Evolutionary conservation across 208 protist genomes (phyloP).

Genomic region (Eutreptiella sp.): DNA sequence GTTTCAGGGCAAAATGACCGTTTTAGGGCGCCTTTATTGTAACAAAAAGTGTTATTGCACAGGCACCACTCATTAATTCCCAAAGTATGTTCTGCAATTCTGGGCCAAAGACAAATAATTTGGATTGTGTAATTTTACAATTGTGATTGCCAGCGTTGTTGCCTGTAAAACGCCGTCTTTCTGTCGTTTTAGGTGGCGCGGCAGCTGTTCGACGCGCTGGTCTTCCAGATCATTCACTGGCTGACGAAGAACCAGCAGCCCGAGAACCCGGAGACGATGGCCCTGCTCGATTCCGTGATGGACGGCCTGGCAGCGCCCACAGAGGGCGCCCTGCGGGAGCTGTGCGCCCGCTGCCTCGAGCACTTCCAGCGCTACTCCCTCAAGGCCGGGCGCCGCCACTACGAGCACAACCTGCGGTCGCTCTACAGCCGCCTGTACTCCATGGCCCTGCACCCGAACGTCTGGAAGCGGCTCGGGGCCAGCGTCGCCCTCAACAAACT

Average conservation of each 20-base stretch:
- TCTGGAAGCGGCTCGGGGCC: slow-evolving; percentile 43
- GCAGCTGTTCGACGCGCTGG: slow-evolving; percentile 59
- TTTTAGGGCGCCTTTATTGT: no score
- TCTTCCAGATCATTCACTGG: slow-evolving; percentile 67
- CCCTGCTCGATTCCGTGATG: slow-evolving; percentile 47
- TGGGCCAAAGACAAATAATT: no score
- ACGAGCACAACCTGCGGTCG: slow-evolving; percentile 26
- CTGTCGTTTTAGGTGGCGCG: no score
- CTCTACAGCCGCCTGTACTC: slow-evolving; percentile 48
- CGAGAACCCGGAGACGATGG: slow-evolving; percentile 46
- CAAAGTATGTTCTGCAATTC: no score
- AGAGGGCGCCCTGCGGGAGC: slow-evolving; percentile 42
- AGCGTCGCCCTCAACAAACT: slow-evolving; percentile 36
- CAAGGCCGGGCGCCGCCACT: slow-evolving; percentile 33
- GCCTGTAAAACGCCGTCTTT: no score
- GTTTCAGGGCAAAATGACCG: neutral
- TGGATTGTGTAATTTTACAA: no score
- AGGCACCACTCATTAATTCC: neutral
- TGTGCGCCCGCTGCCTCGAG: slow-evolving; percentile 37
- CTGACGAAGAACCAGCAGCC: slow-evolving; percentile 45
- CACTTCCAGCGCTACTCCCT: slow-evolving; percentile 54
- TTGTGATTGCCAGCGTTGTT: no score
- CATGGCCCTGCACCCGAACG: slow-evolving; percentile 42
- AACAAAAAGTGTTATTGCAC: no score
- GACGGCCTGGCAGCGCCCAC: slow-evolving; percentile 25